A percentile compares a stretch with the other conserved stretches of the same genome.
These are phyloP conservation scores for Forsythia suspensa DNA, from an alignment of 257 asterid species.

Conservation along the genomic window DNA sequence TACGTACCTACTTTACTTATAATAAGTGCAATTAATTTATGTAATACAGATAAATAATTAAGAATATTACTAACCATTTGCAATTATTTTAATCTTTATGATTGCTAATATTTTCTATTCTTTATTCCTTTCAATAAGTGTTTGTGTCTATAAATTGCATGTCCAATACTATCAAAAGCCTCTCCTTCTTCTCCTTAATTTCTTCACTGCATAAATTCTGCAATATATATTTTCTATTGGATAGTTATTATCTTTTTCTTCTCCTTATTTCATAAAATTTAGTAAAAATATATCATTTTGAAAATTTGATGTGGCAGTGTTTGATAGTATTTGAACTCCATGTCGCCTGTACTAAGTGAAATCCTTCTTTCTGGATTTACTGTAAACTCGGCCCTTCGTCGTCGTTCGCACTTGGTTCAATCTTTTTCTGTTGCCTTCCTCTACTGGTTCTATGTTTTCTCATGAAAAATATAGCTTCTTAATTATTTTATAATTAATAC, in stretches of 20 bases:
- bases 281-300: neutral
- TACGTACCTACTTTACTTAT: neutral
- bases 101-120: slow-evolving; percentile 26
- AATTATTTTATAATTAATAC: neutral
- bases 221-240: neutral
- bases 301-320: slow-evolving; percentile 25
- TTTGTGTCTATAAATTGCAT: slow-evolving; percentile 35
- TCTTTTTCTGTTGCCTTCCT: slow-evolving; percentile 56
- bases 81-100: slow-evolving; percentile 27
- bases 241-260: neutral
- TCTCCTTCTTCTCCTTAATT: slow-evolving; percentile 11
- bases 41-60: neutral
- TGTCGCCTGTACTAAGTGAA: slow-evolving; percentile 48
- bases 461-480: slow-evolving; percentile 20
- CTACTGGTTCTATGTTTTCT: slow-evolving; percentile 54
- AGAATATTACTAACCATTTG: slow-evolving; percentile 1
- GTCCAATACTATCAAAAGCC: slow-evolving; percentile 28
- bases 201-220: neutral
- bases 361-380: slow-evolving; percentile 43
- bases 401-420: slow-evolving; percentile 47
- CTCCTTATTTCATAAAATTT: neutral
- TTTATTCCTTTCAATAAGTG: slow-evolving; percentile 21
- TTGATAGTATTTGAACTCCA: slow-evolving; percentile 16
- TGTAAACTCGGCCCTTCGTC: slow-evolving; percentile 36
- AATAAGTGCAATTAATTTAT: neutral